Percentiles rank a stretch among this genome's conserved stretches.
These are phyloP conservation scores for Neofusicoccum sp. DNA, from an alignment of 2,329 filamentous ascomycete species.

Conservation along the genomic window DNA sequence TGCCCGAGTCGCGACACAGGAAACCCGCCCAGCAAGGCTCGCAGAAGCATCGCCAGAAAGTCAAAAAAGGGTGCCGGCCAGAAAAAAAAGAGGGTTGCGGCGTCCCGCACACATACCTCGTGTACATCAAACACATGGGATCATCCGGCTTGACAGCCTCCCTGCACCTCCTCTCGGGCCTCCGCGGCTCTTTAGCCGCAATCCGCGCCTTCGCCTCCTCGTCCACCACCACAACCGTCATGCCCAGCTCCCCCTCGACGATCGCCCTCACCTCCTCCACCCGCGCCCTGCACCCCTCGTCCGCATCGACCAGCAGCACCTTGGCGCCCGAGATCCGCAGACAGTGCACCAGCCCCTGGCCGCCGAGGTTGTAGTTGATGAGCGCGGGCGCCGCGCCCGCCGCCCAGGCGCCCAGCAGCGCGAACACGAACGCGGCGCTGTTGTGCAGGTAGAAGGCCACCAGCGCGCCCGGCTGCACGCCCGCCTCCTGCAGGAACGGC, in stretches of 20 bases:
- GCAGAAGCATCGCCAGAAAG: background rate
- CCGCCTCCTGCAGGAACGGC: constrained; percentile 37
- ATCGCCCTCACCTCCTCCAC: constrained; percentile 48
- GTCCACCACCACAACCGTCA: constrained; percentile 56
- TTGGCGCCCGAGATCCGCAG: constrained; percentile 57
- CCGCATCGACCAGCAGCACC: constrained; percentile 60
- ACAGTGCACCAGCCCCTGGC: constrained; percentile 64
- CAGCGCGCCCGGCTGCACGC: constrained; percentile 59
- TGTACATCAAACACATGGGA: constrained; percentile 64
- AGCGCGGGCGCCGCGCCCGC: constrained; percentile 68
- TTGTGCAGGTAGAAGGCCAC: constrained; percentile 68
- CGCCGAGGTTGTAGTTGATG: constrained; percentile 69
- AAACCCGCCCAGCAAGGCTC: no score
- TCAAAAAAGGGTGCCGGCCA: background rate
- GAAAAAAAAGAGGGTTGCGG: constrained; percentile 47
- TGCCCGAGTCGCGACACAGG: no score
- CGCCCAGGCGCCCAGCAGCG: constrained; percentile 53
- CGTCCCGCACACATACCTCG: constrained; percentile 15
- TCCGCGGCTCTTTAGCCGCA: constrained; percentile 45
- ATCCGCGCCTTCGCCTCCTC: constrained; percentile 43
- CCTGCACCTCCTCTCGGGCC: constrained; percentile 43
- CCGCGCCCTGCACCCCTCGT: constrained; percentile 32
- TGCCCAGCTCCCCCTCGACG: constrained; percentile 57
- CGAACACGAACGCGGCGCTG: constrained; percentile 65
- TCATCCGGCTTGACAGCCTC: constrained; percentile 35